Evolutionary conservation across 2,329 filamentous ascomycete genomes (phyloP).

Genomic region (Epichloe coenophiala): DNA sequence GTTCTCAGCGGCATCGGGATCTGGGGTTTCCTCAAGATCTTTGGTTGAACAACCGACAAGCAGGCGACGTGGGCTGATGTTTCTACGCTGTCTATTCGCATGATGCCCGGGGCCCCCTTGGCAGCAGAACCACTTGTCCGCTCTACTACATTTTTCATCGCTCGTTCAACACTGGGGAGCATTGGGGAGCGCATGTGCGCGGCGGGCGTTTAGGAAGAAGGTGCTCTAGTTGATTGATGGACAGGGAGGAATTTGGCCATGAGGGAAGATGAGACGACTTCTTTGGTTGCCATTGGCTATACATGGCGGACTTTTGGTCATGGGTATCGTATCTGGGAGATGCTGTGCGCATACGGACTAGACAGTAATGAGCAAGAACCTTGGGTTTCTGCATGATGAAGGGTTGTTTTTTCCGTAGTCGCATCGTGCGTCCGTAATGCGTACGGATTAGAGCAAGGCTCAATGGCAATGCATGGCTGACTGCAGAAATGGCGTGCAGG

Average conservation of each 20-base stretch:
- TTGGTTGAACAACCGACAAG: constrained; percentile 37
- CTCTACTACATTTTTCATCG: neutral
- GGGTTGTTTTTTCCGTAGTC: neutral
- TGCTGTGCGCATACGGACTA: too few relatives aligned
- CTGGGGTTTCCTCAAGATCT: constrained; percentile 82
- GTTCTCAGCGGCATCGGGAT: constrained; percentile 79
- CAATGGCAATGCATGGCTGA: neutral
- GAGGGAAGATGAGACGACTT: too few relatives aligned
- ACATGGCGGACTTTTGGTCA: too few relatives aligned
- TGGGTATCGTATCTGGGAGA: too few relatives aligned
- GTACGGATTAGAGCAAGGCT: neutral
- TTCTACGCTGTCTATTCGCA: too few relatives aligned
- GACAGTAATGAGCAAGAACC: too few relatives aligned
- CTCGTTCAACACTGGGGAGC: neutral
- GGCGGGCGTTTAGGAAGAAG: constrained; percentile 1
- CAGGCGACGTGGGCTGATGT: neutral
- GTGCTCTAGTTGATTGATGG: neutral
- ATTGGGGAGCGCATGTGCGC: neutral
- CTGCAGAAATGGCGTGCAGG: constrained; percentile 3
- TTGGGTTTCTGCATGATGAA: too few relatives aligned
- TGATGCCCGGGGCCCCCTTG: too few relatives aligned
- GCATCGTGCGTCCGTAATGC: neutral
- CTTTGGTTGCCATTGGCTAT: too few relatives aligned
- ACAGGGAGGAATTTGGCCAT: too few relatives aligned
- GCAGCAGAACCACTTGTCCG: neutral